A percentile compares a stretch with the other conserved stretches of the same genome.
These are phyloP conservation scores for Globisporangium takayamanum DNA, from an alignment of 352 stramenopile genomes.

Conservation along the genomic window DNA sequence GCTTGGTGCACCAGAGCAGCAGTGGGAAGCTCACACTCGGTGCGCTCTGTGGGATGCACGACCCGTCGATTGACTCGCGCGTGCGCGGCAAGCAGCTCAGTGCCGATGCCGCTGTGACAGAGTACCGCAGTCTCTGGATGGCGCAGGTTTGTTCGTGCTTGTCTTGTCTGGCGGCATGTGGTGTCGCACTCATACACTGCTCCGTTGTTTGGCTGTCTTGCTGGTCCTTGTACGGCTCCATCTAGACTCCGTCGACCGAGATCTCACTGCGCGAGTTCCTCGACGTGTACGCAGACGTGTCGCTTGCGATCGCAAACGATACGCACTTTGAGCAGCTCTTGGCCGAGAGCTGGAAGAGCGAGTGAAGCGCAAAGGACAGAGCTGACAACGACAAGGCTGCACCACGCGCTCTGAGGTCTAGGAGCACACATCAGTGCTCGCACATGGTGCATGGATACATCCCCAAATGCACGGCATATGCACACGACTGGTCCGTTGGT, in stretches of 20 bases:
- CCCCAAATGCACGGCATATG: too few relatives aligned
- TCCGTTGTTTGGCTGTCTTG: neutral
- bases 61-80: slow-evolving; percentile 54
- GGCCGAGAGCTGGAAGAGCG: slow-evolving; percentile 56
- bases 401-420: too few relatives aligned
- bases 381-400: neutral
- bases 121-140: slow-evolving; percentile 45
- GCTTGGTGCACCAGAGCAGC: slow-evolving; percentile 19
- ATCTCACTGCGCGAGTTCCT: slow-evolving; percentile 53
- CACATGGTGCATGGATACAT: too few relatives aligned
- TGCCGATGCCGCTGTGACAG: slow-evolving; percentile 22
- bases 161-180: neutral
- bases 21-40: slow-evolving; percentile 39
- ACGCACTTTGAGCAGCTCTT: slow-evolving; percentile 61
- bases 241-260: slow-evolving; percentile 13
- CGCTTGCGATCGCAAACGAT: slow-evolving; percentile 48
- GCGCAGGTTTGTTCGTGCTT: slow-evolving; percentile 15
- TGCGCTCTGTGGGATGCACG: slow-evolving; percentile 37
- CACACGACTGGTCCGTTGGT: too few relatives aligned
- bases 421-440: neutral
- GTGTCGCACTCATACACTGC: neutral
- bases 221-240: neutral
- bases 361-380: neutral
- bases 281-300: slow-evolving; percentile 70
- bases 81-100: slow-evolving; percentile 35